Evolutionary conservation across 2,329 filamentous ascomycete species (phyloP).

Genomic region (Cladobotryum protrusum): DNA sequence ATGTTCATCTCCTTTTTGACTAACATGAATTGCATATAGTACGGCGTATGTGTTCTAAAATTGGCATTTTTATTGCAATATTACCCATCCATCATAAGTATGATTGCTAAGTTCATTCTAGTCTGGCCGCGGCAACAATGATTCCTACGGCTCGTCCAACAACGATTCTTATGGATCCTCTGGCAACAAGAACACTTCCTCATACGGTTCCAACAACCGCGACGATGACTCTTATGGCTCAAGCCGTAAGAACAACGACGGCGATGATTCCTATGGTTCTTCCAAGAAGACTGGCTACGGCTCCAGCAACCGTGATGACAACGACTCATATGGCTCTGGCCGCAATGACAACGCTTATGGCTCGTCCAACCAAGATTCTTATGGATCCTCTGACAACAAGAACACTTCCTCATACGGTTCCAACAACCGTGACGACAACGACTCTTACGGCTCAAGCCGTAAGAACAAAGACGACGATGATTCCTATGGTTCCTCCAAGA

Average conservation of each 20-base stretch:
- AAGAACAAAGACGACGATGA: background rate
- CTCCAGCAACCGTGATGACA: conserved; percentile 11
- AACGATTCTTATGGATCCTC: too few relatives aligned
- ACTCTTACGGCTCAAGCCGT: conserved; percentile 1
- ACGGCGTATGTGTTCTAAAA: conserved; percentile 7
- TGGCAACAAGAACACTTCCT: too few relatives aligned
- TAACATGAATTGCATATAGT: background rate
- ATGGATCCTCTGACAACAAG: background rate
- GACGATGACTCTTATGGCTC: conserved; percentile 5
- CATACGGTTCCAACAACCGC: conserved; percentile 15
- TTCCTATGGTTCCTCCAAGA: conserved; percentile 17
- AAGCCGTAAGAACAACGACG: too few relatives aligned
- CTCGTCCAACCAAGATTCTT: conserved; percentile 8
- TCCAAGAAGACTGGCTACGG: conserved; percentile 14
- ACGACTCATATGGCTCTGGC: conserved; percentile 11
- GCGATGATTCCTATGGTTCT: conserved; percentile 1
- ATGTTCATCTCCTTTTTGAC: background rate
- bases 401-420: conserved; percentile 20
- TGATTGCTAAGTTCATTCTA: conserved; percentile 8
- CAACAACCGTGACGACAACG: conserved; percentile 6
- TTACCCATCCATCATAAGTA: background rate
- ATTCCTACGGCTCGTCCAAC: conserved; percentile 19
- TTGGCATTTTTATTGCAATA: background rate
- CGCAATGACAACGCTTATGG: conserved; percentile 18
- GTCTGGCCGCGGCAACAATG: conserved; percentile 15